Evolutionary conservation across 345 rosid species (phyloP).

Genomic region (Dipteronia dyeriana): DNA sequence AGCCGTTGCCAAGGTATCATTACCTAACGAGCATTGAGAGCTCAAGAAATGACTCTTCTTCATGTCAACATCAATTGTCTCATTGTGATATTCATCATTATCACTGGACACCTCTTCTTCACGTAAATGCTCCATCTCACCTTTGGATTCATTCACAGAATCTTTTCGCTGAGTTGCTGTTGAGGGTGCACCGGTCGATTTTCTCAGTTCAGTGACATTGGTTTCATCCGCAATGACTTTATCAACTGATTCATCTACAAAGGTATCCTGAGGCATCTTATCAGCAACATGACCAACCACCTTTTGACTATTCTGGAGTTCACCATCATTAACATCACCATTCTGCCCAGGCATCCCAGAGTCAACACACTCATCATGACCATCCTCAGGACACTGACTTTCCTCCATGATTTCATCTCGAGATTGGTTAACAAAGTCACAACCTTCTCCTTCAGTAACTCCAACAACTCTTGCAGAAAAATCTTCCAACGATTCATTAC

Average conservation of each 20-base stretch:
- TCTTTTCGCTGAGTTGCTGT: neutral
- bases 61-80: conserved; percentile 30
- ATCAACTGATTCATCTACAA: conserved; percentile 7
- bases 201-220: conserved; percentile 15
- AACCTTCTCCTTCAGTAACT: conserved; percentile 17
- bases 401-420: conserved; percentile 22
- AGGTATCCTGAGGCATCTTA: conserved; percentile 5
- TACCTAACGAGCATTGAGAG: conserved; percentile 26
- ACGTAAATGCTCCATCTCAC: conserved; percentile 13
- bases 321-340: conserved; percentile 20
- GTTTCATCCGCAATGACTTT: conserved; percentile 19
- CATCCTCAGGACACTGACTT: conserved; percentile 22
- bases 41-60: conserved; percentile 42
- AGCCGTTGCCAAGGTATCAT: conserved; percentile 22
- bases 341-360: conserved; percentile 14
- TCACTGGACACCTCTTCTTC: conserved; percentile 34
- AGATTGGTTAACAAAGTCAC: conserved; percentile 20
- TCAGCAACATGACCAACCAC: conserved; percentile 18
- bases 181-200: conserved; percentile 19
- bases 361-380: conserved; percentile 17
- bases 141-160: conserved; percentile 17
- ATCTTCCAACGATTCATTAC: conserved; percentile 8
- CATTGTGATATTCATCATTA: conserved; percentile 25
- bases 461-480: conserved; percentile 5
- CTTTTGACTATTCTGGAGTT: conserved; percentile 16